Percentiles rank a stretch among this genome's conserved stretches.
These are phyloP conservation scores for Pulveroboletus sp. DNA, from an alignment of 768 basidiomycete genomes.

Conservation along the genomic window DNA sequence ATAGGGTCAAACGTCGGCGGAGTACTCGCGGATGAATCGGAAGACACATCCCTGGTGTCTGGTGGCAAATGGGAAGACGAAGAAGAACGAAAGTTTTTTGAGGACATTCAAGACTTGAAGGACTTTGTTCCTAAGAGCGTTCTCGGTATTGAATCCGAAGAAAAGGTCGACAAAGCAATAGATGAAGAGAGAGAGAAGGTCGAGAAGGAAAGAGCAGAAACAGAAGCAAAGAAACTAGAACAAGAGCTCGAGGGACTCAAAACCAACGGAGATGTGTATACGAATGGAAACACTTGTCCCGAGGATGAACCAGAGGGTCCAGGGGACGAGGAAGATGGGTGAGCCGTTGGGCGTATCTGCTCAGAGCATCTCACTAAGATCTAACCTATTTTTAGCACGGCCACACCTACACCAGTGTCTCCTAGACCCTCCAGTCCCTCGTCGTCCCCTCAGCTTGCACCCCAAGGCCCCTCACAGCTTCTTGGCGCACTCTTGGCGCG, in stretches of 20 bases:
- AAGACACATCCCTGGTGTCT: constrained; percentile 44
- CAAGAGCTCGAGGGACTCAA: constrained; percentile 69
- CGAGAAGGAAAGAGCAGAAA: constrained; percentile 54
- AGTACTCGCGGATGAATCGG: constrained; percentile 49
- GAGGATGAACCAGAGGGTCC: constrained; percentile 11
- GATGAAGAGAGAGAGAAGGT: constrained; percentile 45
- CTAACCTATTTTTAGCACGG: constrained; percentile 31
- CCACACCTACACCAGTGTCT: constrained; percentile 66
- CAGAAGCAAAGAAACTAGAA: constrained; percentile 70
- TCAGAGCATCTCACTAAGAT: constrained; percentile 37
- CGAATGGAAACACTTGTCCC: constrained; percentile 19
- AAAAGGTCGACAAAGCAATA: constrained; percentile 37
- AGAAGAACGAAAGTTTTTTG: constrained; percentile 90
- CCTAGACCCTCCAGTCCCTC: constrained; percentile 60
- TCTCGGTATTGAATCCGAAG: constrained; percentile 59
- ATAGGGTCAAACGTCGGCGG: constrained; percentile 53
- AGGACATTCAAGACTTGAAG: constrained; percentile 86
- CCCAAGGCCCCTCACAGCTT: constrained; percentile 90
- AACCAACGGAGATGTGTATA: constrained; percentile 29
- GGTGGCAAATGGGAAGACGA: constrained; percentile 98
- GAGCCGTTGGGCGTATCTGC: constrained; percentile 5
- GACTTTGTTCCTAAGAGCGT: constrained; percentile 89
- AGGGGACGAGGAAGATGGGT: constrained; percentile 32
- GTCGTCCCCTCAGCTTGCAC: constrained; percentile 65
- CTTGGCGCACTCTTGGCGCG: constrained; percentile 87